phyloP scores from a whole-genome alignment of 108 stramenopile species.

The Asterionellopsis glacialis region DNA sequence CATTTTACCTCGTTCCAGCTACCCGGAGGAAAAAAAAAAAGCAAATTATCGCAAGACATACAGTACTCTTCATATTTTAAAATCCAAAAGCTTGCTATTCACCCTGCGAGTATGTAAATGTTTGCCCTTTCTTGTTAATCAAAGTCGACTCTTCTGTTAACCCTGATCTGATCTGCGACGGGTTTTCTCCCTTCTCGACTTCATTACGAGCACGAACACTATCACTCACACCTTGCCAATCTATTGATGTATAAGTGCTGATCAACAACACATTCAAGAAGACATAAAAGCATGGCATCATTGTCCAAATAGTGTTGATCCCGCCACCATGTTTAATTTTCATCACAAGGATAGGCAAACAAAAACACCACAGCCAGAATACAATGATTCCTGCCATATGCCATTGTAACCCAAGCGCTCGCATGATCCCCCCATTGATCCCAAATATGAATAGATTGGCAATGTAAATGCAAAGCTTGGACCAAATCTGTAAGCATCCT shows the following conservation, averaged over 20 bases:
- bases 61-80: no score
- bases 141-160: not conserved
- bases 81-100: no score
- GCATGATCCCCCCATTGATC: constrained; percentile 30
- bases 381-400: constrained; percentile 33
- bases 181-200: not conserved
- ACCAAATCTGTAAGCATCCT: constrained; percentile 34
- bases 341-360: constrained; percentile 26
- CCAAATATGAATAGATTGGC: constrained; percentile 35
- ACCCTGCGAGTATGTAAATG: no score
- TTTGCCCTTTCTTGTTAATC: not conserved
- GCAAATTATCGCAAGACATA: no score
- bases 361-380: constrained; percentile 16
- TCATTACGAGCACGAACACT: not conserved
- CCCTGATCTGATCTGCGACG: not conserved
- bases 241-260: constrained; percentile 15
- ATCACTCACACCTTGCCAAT: constrained; percentile 32
- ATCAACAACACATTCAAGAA: constrained; percentile 31
- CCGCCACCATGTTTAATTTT: constrained; percentile 23
- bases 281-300: constrained; percentile 26
- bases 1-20: no score
- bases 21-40: no score
- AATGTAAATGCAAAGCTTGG: constrained; percentile 30
- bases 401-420: constrained; percentile 51
- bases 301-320: constrained; percentile 26